A percentile compares a stretch with the other conserved stretches of the same genome.
Conservation (phyloP, 139 green algal genomes). For the Chlamydomonas incerta region DNA sequence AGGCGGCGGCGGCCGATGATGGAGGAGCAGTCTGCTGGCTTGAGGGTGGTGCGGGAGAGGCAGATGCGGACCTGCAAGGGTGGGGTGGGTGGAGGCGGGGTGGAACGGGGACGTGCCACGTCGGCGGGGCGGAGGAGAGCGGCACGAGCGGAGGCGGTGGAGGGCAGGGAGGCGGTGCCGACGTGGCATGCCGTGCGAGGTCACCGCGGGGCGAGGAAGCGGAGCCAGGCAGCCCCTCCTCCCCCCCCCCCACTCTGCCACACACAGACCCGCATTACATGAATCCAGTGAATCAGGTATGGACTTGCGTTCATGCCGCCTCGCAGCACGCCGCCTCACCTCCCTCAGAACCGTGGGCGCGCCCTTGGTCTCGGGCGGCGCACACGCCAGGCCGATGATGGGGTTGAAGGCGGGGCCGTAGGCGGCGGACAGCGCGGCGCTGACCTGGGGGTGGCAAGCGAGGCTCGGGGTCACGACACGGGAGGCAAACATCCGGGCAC, state of each 20-base stretch:
- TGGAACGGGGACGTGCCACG: too few relatives aligned
- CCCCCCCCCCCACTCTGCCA: too few relatives aligned
- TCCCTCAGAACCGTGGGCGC: neutral
- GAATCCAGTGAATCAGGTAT: too few relatives aligned
- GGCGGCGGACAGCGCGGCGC: neutral
- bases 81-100: too few relatives aligned
- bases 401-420: slow-evolving; percentile 35
- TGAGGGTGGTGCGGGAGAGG: neutral
- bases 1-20: neutral
- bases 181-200: neutral
- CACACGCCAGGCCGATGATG: slow-evolving; percentile 15
- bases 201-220: too few relatives aligned
- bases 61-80: neutral
- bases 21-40: neutral
- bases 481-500: too few relatives aligned
- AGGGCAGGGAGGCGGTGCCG: neutral
- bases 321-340: too few relatives aligned
- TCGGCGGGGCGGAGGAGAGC: neutral
- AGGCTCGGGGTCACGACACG: too few relatives aligned
- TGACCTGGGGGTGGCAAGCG: slow-evolving; percentile 3
- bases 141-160: too few relatives aligned
- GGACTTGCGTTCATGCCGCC: too few relatives aligned
- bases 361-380: neutral
- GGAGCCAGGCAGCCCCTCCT: too few relatives aligned
- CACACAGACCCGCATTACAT: too few relatives aligned